Evolutionary conservation across 148 eudicot species (phyloP), one percentile per base, ranked within the genome.

Genomic region (Fagopyrum tataricum): DNA sequence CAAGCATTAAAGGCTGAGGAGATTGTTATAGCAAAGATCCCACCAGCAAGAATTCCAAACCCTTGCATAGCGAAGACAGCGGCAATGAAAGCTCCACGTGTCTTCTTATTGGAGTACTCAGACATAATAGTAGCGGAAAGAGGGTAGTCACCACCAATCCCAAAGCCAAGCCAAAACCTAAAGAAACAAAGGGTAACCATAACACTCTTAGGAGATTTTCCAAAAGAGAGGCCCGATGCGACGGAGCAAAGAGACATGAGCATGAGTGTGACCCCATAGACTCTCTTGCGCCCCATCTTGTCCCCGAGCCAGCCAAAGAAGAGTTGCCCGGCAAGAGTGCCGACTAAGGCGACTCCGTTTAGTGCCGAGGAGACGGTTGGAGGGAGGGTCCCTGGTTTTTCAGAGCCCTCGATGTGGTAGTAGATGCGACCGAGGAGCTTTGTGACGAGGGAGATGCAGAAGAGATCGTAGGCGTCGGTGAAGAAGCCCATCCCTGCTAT

Each of bases 271-370:
- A 84, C 71, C 21, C 89, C 89, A 21, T 88, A 88, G 23, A 88
- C 89, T 46, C 74, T 78, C 71, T 86, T 88, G 7, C 92, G 81
- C 68, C 89, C 92, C 73, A 86, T 41, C 78, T 88, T 88, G 76
- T 88, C 92, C 26, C 89, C 92, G 12, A 88, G 86, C 92, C 89
- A 86, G 66, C 92, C 89, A 52, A 87, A 87, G 72, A 87, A 87
- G 70, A 87, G 87, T 79, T 87, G 91, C 55, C 91, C 91, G 4
- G 79, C 78, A 6, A 88, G 79, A 8, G 89, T 84, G 10, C 92
- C 92, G 3, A 85, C 81, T 0, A 88, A 75, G 11, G 89, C 92
- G 2, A 88, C 89, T 0, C 92, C 87, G 43, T 82, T 86, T 26
- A 88, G 82, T 0, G 86, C 86, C 15, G 92, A 79, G 0, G 89